A percentile compares a stretch with the other conserved stretches of the same genome.
phyloP scores from a whole-genome alignment of 495 filamentous ascomycete species.

The Staphylotrichum longicolle region DNA sequence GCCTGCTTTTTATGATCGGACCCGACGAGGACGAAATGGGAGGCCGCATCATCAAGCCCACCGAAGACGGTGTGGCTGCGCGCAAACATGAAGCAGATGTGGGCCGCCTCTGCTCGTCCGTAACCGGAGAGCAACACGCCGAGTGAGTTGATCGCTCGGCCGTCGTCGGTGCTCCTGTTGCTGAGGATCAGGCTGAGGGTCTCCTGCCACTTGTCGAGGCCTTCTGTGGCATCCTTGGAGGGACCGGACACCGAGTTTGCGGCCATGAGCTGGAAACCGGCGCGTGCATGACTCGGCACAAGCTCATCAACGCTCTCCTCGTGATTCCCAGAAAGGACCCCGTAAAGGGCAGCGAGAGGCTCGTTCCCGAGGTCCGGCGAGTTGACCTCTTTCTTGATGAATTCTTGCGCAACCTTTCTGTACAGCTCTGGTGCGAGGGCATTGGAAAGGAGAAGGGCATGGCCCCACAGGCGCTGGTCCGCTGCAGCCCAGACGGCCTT shows the following conservation, averaged over 20 bases:
- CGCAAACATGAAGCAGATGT: constrained; percentile 73
- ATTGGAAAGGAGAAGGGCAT: constrained; percentile 88
- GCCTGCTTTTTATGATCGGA: constrained; percentile 69
- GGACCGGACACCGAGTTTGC: constrained; percentile 58
- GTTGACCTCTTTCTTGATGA: constrained; percentile 88
- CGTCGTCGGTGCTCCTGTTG: constrained; percentile 81
- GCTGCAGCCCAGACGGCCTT: constrained; percentile 92
- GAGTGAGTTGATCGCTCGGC: constrained; percentile 70
- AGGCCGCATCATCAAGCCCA: constrained; percentile 77
- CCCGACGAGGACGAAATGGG: constrained; percentile 79
- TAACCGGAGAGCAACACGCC: constrained; percentile 84
- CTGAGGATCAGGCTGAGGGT: constrained; percentile 79
- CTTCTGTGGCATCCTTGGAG: constrained; percentile 72
- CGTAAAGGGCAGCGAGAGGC: constrained; percentile 85
- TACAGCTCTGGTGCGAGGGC: constrained; percentile 67
- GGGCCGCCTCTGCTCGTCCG: constrained; percentile 84
- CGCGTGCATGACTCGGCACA: constrained; percentile 89
- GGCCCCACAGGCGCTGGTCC: constrained; percentile 93
- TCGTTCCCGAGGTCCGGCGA: constrained; percentile 71
- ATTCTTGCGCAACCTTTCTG: constrained; percentile 92
- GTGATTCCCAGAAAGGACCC: constrained; percentile 87
- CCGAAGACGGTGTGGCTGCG: constrained; percentile 62
- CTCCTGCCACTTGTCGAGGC: constrained; percentile 90
- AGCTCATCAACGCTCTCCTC: constrained; percentile 96
- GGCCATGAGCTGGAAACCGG: constrained; percentile 86